Percentiles rank a stretch among this genome's conserved stretches.
phyloP scores from a whole-genome alignment of 257 asterid genomes.

The Nicotiana sylvestris region DNA sequence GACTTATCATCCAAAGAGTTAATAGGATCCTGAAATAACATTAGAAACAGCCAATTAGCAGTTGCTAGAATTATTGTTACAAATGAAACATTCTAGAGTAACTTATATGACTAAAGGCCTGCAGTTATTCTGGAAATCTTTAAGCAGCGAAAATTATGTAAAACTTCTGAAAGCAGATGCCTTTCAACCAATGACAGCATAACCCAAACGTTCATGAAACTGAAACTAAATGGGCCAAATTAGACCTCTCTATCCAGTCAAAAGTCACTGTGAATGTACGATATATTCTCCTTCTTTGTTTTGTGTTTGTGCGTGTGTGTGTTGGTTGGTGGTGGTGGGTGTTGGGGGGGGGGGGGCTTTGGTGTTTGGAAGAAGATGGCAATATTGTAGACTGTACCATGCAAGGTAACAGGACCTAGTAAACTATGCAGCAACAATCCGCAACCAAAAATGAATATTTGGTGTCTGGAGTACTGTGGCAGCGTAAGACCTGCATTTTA shows the following conservation, averaged over 20 bases:
- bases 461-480: not conserved
- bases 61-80: not conserved
- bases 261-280: too few relatives aligned
- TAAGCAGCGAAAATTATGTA: too few relatives aligned
- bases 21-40: slow-evolving; percentile 40
- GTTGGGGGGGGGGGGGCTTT: not conserved
- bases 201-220: too few relatives aligned
- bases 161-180: too few relatives aligned
- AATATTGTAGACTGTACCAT: not conserved
- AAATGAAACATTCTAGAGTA: not conserved
- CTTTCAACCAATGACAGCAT: too few relatives aligned
- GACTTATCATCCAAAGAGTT: slow-evolving; percentile 43
- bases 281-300: too few relatives aligned
- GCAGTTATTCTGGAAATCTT: too few relatives aligned
- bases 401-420: not conserved
- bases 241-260: too few relatives aligned
- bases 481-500: not conserved
- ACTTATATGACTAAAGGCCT: too few relatives aligned
- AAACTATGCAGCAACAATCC: not conserved
- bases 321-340: too few relatives aligned
- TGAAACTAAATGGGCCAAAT: too few relatives aligned
- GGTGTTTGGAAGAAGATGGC: not conserved
- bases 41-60: not conserved
- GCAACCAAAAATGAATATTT: not conserved
- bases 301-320: too few relatives aligned